A percentile compares a stretch with the other conserved stretches of the same genome.
Conservation (phyloP, 2,329 filamentous ascomycete genomes). For the Aspergillus ibericus region DNA sequence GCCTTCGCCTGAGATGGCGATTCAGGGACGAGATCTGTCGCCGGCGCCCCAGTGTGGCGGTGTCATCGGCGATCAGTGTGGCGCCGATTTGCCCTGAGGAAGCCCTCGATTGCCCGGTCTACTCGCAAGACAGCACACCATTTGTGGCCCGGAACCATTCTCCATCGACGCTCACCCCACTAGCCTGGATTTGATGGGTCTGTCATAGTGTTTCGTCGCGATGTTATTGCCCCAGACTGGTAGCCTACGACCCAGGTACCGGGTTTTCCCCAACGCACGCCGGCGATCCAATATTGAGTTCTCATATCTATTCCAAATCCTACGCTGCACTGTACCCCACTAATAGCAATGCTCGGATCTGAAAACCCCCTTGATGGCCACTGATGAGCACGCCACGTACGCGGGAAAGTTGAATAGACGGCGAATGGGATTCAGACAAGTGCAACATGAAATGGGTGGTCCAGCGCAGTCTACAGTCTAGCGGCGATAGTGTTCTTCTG, state of each 20-base stretch:
- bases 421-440: neutral
- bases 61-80: neutral
- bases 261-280: slow-evolving; percentile 18
- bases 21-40: neutral
- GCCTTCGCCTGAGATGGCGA: neutral
- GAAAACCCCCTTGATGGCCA: neutral
- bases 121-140: neutral
- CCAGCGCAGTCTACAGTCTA: slow-evolving; percentile 26
- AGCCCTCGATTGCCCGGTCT: neutral
- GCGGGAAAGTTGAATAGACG: neutral
- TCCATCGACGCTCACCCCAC: neutral
- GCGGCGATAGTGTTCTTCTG: slow-evolving; percentile 32
- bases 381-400: neutral
- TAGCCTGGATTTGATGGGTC: neutral
- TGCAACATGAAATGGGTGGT: neutral
- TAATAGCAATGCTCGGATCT: neutral
- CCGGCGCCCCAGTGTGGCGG: neutral
- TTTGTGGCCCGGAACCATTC: neutral
- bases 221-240: neutral
- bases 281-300: slow-evolving; percentile 16
- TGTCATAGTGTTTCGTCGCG: slow-evolving; percentile 2
- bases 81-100: neutral
- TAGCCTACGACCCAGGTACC: slow-evolving; percentile 17
- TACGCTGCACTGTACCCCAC: slow-evolving; percentile 7
- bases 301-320: slow-evolving; percentile 18